Base-by-base conservation (phyloP, 2,329 filamentous ascomycete genomes). In the Trichoderma gracile region DNA sequence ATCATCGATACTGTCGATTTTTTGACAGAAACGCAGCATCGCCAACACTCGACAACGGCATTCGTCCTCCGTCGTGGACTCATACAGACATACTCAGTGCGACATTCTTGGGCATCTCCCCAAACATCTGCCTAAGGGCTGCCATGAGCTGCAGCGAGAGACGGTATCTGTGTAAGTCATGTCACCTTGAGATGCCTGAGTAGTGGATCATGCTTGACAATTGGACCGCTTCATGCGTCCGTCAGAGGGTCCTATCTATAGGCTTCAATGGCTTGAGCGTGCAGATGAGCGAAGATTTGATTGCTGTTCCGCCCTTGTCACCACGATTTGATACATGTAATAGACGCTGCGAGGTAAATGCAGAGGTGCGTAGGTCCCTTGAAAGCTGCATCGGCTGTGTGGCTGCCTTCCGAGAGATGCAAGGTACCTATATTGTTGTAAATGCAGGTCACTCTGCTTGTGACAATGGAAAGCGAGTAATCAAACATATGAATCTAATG, bases 231-330 rank as follows among this genome's bases (percentile, higher is more conserved):
- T 74, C 53, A 69, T 73, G 2, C 76, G 72, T 1, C 68, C 53
- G 57, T 78, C 76, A 42, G 77, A 77, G 2, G 75, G 75, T 0
- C 75, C 75, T 1, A 76, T 43, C 27, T 69, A 67, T 73, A 75
- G 75, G 7, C 58, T 66, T 14, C 17, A 6, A 2, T 27, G 25
- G 7, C 25, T 27, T 27, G 25, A 27, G 25, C 25, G 25, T 27
- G 7, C 4, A 27, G 25, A 27, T 4, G 25, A 27, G 2, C 25
- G 1, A 27, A 27, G 25, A 3, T 27, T 27, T 3, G 25, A n/a
- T 27, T 27, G 25, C 25, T 27, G 7, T 30, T 10, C 7, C 9
- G 30, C 5, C 7, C 2, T 1, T 30, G 6, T 9, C 7, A 30
- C 9, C 2, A 27, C 25, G 2, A 5, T 6, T 27, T 27, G 25